Evolutionary conservation across 306 rosid species (phyloP).

Genomic region (Carpinus fangiana): DNA sequence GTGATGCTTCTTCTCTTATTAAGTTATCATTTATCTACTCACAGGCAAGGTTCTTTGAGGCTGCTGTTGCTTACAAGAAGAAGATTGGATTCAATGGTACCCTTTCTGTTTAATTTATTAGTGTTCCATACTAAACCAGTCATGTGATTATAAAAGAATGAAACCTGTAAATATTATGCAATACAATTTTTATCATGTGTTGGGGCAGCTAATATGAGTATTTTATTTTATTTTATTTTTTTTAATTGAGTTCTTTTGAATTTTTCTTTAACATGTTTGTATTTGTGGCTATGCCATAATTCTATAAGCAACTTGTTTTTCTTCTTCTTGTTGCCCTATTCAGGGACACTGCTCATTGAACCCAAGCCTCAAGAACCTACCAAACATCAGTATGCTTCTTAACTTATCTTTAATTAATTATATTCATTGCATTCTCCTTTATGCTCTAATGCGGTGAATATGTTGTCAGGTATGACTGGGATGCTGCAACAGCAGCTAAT

Average conservation of each 20-base stretch:
- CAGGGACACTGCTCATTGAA: slow-evolving; percentile 89
- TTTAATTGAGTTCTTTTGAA: neutral
- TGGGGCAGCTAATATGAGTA: neutral
- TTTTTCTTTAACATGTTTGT: neutral
- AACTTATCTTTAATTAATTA: slow-evolving; percentile 14
- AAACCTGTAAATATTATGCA: neutral
- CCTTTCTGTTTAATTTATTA: slow-evolving; percentile 10
- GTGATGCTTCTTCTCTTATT: slow-evolving; percentile 4
- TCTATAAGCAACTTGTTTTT: neutral
- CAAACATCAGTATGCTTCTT: slow-evolving; percentile 75
- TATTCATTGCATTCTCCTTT: slow-evolving; percentile 2
- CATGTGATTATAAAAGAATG: slow-evolving; percentile 7
- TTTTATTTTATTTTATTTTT: neutral
- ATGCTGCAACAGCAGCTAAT: slow-evolving; percentile 93
- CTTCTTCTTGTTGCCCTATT: slow-evolving; percentile 16
- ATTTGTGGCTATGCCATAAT: neutral
- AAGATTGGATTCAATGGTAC: slow-evolving; percentile 95
- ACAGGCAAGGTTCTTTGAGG: slow-evolving; percentile 88
- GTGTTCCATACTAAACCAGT: slow-evolving; percentile 4
- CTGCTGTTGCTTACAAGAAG: slow-evolving; percentile 83
- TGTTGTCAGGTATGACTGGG: slow-evolving; percentile 91
- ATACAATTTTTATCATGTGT: neutral
- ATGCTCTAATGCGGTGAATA: slow-evolving; percentile 10
- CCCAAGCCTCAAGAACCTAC: slow-evolving; percentile 99
- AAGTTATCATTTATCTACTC: slow-evolving; percentile 24